Conservation (phyloP, 179 eudicot genomes). For the Actinidia polygama region DNA sequence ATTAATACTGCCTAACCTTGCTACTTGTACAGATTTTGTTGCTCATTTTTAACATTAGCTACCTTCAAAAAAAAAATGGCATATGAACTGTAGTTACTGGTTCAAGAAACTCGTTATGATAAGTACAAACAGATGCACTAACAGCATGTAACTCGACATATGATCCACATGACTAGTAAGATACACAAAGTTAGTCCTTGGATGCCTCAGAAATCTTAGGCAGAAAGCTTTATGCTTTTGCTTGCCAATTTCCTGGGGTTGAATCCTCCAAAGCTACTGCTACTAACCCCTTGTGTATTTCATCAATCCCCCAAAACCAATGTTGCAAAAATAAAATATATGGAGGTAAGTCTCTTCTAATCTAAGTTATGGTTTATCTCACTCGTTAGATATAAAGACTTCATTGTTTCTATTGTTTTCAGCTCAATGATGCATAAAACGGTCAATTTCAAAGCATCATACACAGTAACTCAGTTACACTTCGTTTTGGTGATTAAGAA, state of each 20-base stretch:
- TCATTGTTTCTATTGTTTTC: background rate
- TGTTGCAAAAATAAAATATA: background rate
- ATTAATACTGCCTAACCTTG: background rate
- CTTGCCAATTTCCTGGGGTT: background rate
- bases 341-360: background rate
- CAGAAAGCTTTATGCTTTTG: constrained; percentile 2
- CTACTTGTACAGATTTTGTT: background rate
- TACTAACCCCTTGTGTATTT: background rate
- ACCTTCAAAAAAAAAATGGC: background rate
- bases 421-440: background rate
- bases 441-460: constrained; percentile 28
- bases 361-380: background rate
- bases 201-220: background rate
- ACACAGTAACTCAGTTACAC: constrained; percentile 14
- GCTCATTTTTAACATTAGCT: background rate
- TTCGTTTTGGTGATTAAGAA: constrained; percentile 41
- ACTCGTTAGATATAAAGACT: background rate
- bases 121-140: background rate
- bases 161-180: background rate
- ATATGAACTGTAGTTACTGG: background rate
- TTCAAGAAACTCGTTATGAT: background rate
- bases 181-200: background rate
- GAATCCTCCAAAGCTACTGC: background rate
- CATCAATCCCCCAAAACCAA: background rate
- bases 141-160: background rate